These are phyloP conservation scores for Candida parachauliodes DNA, from an alignment of 805 yeast genomes.

Conservation along the genomic window DNA sequence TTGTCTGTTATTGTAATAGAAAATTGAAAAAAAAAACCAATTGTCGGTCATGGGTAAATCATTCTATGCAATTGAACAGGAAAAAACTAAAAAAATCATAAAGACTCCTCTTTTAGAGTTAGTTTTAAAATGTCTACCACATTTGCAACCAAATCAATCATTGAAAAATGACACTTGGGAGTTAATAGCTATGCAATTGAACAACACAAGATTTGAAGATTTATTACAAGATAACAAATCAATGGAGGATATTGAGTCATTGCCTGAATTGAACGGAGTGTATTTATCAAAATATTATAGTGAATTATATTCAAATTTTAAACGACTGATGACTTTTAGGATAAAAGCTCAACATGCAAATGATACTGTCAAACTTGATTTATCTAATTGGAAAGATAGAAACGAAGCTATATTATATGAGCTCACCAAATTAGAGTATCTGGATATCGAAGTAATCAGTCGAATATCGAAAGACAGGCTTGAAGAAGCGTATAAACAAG, in stretches of 20 bases:
- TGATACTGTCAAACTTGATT: no score
- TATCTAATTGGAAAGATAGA: constrained; percentile 9
- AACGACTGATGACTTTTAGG: neutral
- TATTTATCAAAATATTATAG: constrained; percentile 20
- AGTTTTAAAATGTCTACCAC: constrained; percentile 28
- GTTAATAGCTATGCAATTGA: constrained; percentile 30
- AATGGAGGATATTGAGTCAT: constrained; percentile 15
- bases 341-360: neutral
- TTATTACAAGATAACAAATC: constrained; percentile 7
- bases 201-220: constrained; percentile 15
- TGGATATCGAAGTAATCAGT: constrained; percentile 22
- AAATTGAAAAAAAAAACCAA: no score
- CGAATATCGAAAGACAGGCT: constrained; percentile 18
- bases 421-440: constrained; percentile 16
- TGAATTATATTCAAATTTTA: constrained; percentile 15
- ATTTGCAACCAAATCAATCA: constrained; percentile 22
- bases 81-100: constrained; percentile 18
- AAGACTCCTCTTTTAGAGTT: constrained; percentile 25
- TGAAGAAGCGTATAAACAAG: constrained; percentile 12
- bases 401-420: constrained; percentile 20
- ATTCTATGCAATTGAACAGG: constrained; percentile 24
- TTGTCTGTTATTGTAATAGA: no score
- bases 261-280: constrained; percentile 25
- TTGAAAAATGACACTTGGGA: constrained; percentile 31
- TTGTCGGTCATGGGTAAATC: constrained; percentile 17